Base-by-base conservation (phyloP, 2,329 filamentous ascomycete genomes). In the Balansia obtecta region DNA sequence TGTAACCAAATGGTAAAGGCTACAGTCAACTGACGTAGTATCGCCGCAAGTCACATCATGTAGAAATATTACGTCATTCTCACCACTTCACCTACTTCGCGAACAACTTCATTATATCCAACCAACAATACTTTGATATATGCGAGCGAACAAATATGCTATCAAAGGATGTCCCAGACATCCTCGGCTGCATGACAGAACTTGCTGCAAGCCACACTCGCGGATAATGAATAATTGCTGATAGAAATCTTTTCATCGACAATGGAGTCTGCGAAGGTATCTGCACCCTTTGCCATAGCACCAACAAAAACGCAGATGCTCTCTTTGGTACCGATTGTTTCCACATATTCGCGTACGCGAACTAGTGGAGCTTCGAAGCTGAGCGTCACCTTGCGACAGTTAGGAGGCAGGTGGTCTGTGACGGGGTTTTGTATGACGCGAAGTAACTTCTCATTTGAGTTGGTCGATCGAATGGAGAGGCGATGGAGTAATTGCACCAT, bases 151-250 rank as follows among this genome's bases (percentile, higher is more conserved):
- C 6, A 3, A 47, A 42, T 12, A 22, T 9, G 13, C 32, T 22
- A 3, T 76, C 82, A 98, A 62, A 96, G 79, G 59, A 98, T 86
- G 64, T 88, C 83, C 93, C 93, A 98, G 37, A 85, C 85, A 67
- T 98, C 93, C 71, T 98, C 93, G 42, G 90, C 91, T 40, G 91
- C 93, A 69, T 98, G 93, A 70, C 93, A 97, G 75, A 98, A 97
- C 70, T 97, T 98, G 80, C 91, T 96, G 77, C 93, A 98, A 42
- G 93, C 91, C 55, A 98, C 93, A 73, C 91, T 97, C 54, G 93
- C 93, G 63, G 88, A 95, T 55, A 98, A 77, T 63, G 90, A 95
- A 77, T 87, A 98, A 69, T 96, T 95, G 76, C 91, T 97, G 72
- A 98, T 97, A 60, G 86, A 88, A 64, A 98, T 97, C 63, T 94